phyloP scores from a whole-genome alignment of 805 yeast genomes.

The Yarrowia sp. region DNA sequence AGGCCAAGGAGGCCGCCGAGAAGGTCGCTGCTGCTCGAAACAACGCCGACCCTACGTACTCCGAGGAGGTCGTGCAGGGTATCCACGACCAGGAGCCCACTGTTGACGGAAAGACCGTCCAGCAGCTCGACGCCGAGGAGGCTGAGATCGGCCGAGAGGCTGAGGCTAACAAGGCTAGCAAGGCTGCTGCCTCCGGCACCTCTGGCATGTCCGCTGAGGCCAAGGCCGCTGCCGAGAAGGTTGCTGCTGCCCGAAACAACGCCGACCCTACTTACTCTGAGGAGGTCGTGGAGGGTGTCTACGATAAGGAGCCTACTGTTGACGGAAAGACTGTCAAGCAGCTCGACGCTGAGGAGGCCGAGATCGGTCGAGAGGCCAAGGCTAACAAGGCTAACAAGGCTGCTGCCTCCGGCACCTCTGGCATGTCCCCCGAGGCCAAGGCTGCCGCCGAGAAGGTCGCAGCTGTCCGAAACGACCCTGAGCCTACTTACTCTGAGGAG shows the following conservation, averaged over 20 bases:
- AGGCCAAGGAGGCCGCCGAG: slow-evolving; percentile 13
- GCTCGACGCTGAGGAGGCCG: neutral
- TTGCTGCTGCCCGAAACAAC: neutral
- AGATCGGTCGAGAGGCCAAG: neutral
- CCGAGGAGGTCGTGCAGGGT: slow-evolving; percentile 3
- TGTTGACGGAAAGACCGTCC: slow-evolving; percentile 4
- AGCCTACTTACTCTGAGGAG: neutral
- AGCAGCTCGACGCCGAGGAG: slow-evolving; percentile 1
- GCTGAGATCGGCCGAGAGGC: neutral
- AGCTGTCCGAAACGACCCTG: neutral
- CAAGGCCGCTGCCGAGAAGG: slow-evolving; percentile 15
- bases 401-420: neutral
- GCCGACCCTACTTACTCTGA: neutral
- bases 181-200: neutral
- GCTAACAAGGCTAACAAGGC: neutral
- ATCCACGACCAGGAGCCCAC: slow-evolving; percentile 4
- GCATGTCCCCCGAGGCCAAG: neutral
- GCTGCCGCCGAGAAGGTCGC: neutral
- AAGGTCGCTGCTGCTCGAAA: slow-evolving; percentile 10
- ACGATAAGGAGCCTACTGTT: slow-evolving; percentile 4
- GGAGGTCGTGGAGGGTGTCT: neutral
- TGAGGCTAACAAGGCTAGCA: neutral
- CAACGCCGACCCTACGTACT: neutral
- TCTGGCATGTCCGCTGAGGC: slow-evolving; percentile 2
- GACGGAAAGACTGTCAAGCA: slow-evolving; percentile 3